These are phyloP conservation scores for Millerago galiae DNA, from an alignment of 805 yeast genomes.

Conservation along the genomic window DNA sequence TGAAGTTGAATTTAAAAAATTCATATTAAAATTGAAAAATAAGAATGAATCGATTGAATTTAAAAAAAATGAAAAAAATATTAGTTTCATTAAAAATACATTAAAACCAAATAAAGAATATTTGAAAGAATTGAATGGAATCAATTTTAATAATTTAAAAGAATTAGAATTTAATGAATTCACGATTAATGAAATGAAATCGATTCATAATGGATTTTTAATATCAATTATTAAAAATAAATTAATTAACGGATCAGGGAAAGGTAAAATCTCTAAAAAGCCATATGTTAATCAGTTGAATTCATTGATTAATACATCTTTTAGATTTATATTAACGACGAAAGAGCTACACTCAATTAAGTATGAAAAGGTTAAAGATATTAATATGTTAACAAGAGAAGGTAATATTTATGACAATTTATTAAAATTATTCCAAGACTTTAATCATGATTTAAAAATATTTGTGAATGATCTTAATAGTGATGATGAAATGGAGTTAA, in stretches of 20 bases:
- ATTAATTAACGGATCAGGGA: constrained; percentile 25
- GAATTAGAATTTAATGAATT: constrained; percentile 23
- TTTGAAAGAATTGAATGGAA: constrained; percentile 14
- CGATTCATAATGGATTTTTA: constrained; percentile 29
- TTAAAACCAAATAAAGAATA: constrained; percentile 25
- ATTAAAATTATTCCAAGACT: constrained; percentile 36
- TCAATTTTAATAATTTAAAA: constrained; percentile 2
- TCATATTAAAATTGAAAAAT: constrained; percentile 25
- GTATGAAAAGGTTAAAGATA: constrained; percentile 14
- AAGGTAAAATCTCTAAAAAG: constrained; percentile 32
- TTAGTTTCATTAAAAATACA: constrained; percentile 12
- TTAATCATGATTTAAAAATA: constrained; percentile 33
- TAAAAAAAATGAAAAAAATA: background rate
- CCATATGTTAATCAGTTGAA: constrained; percentile 38
- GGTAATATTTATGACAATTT: constrained; percentile 32
- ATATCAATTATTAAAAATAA: constrained; percentile 30
- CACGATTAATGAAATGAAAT: constrained; percentile 45
- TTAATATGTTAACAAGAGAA: constrained; percentile 8
- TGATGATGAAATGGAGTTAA: constrained; percentile 44
- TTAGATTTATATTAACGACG: constrained; percentile 32
- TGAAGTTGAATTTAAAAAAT: constrained; percentile 24
- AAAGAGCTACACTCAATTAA: constrained; percentile 32
- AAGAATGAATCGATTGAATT: constrained; percentile 25
- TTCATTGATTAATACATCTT: constrained; percentile 29
- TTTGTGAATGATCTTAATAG: constrained; percentile 47